Conservation (phyloP, 177 flowering plant genomes). For the Vitis hybrid region DNA sequence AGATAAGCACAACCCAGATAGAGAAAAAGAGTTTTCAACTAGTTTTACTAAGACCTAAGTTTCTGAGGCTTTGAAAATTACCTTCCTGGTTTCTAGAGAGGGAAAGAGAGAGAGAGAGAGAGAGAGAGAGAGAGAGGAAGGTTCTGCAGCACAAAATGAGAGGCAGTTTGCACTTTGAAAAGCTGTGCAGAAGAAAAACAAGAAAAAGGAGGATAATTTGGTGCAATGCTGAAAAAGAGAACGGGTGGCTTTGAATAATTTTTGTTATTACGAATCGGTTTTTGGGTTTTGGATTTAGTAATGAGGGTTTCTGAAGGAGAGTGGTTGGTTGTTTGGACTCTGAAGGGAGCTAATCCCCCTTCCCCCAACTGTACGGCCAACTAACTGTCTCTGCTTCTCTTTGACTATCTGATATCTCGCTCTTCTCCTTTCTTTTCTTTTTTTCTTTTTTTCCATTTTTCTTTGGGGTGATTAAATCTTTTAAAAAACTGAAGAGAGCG, state of each 20-base stretch:
- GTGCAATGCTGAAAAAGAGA: not conserved
- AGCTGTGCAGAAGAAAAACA: not conserved
- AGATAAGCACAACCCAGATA: not conserved
- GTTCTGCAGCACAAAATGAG: not conserved
- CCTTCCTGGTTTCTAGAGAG: not conserved
- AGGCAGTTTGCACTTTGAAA: not conserved
- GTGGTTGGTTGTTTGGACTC: slow-evolving; percentile 6
- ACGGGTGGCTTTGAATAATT: not conserved
- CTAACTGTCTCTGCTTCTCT: slow-evolving; percentile 26
- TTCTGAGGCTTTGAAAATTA: not conserved
- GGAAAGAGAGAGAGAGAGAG: not conserved
- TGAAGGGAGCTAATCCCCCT: not conserved
- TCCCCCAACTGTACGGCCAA: slow-evolving; percentile 20
- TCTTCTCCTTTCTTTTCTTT: not conserved
- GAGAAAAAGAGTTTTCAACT: not conserved
- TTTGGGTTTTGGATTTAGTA: not conserved
- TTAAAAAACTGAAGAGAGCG: not conserved
- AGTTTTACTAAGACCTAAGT: not conserved
- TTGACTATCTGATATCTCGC: slow-evolving; percentile 16
- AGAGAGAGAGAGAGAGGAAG: not conserved
- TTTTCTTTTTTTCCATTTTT: not conserved
- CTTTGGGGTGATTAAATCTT: no score
- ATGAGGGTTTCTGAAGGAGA: not conserved
- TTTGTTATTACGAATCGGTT: not conserved
- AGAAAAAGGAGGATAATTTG: no score